A percentile compares a stretch with the other conserved stretches of the same genome.
These are phyloP conservation scores for Dunaliella sp. DNA, from an alignment of 139 green algal species.

Conservation along the genomic window DNA sequence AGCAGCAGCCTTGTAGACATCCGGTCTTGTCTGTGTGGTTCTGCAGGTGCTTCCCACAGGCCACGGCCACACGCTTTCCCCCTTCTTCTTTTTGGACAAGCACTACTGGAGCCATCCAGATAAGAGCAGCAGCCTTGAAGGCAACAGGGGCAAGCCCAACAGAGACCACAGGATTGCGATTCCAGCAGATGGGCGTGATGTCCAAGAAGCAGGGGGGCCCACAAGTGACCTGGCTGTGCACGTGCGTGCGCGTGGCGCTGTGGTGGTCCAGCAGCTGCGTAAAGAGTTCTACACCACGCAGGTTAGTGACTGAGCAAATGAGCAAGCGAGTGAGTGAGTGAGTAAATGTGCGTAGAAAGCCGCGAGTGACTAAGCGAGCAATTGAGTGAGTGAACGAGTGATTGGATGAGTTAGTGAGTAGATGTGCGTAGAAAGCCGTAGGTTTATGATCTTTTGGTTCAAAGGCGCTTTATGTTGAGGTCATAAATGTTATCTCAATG, in stretches of 20 bases:
- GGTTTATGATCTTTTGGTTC: too few species aligned
- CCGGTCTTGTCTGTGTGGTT: too few species aligned
- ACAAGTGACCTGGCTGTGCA: background rate
- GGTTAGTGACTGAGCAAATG: too few species aligned
- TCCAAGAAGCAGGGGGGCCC: background rate
- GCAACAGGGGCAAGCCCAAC: background rate
- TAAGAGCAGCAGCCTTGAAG: background rate
- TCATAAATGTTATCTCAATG: too few species aligned
- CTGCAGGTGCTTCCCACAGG: constrained; percentile 33
- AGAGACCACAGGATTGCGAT: background rate
- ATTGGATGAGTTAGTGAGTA: too few species aligned
- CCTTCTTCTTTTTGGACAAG: constrained; percentile 39
- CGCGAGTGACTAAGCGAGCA: too few species aligned
- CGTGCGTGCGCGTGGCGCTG: background rate
- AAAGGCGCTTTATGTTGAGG: too few species aligned
- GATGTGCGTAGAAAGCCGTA: too few species aligned
- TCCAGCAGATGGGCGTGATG: constrained; percentile 1
- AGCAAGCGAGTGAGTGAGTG: too few species aligned
- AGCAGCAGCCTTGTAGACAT: background rate
- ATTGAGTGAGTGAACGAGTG: too few species aligned
- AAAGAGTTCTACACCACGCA: constrained; percentile 14
- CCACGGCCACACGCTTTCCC: constrained; percentile 24
- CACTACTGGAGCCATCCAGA: constrained; percentile 24
- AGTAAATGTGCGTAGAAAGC: too few species aligned
- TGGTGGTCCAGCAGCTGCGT: constrained; percentile 14